A percentile compares a stretch with the other conserved stretches of the same genome.
Conservation (phyloP, 768 basidiomycete genomes). For the Boletus barrowsii region DNA sequence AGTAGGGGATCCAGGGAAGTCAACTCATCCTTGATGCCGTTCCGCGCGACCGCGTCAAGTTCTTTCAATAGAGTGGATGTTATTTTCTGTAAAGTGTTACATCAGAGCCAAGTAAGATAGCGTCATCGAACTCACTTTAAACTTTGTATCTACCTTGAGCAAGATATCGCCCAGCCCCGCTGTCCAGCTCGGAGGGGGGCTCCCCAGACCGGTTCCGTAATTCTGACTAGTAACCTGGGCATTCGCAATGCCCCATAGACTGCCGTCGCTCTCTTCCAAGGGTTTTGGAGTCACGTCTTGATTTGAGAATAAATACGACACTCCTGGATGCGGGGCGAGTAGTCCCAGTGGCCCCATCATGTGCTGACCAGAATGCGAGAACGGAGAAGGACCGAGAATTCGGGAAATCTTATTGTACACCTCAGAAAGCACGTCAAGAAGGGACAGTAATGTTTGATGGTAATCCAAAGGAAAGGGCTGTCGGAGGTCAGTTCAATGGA, state of each 20-base stretch:
- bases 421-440: slow-evolving; percentile 86
- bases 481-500: slow-evolving; percentile 5
- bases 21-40: slow-evolving; percentile 78
- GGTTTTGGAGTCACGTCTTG: slow-evolving; percentile 38
- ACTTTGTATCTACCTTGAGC: slow-evolving; percentile 75
- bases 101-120: not conserved
- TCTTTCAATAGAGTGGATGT: slow-evolving; percentile 78
- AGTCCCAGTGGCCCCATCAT: slow-evolving; percentile 74
- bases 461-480: slow-evolving; percentile 91
- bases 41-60: slow-evolving; percentile 76
- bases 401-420: slow-evolving; percentile 85
- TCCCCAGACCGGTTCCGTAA: slow-evolving; percentile 37
- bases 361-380: slow-evolving; percentile 65
- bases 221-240: slow-evolving; percentile 30
- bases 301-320: slow-evolving; percentile 66
- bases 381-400: slow-evolving; percentile 79
- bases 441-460: slow-evolving; percentile 82
- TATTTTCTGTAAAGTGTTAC: slow-evolving; percentile 64
- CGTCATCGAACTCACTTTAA: slow-evolving; percentile 58
- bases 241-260: slow-evolving; percentile 74
- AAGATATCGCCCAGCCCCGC: slow-evolving; percentile 67
- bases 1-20: slow-evolving; percentile 78
- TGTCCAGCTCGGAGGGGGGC: slow-evolving; percentile 62
- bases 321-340: slow-evolving; percentile 76
- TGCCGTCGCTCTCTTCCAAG: slow-evolving; percentile 44